Conservation (phyloP, 2,329 filamentous ascomycete species). For the Pyrenochaeta sp. region DNA sequence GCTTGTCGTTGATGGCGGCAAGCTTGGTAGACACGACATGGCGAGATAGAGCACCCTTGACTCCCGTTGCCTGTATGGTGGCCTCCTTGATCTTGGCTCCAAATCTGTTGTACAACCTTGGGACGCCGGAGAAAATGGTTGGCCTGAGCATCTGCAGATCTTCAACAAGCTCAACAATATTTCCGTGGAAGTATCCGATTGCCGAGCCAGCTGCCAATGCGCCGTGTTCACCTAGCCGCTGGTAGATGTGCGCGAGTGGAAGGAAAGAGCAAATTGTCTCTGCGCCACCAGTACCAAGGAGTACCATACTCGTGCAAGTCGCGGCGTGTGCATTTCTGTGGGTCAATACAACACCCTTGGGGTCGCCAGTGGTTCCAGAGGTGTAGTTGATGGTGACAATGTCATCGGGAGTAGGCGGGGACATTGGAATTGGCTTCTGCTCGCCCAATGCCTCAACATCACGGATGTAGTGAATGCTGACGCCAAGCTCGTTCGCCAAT, state of each 20-base stretch:
- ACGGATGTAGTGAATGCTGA: slow-evolving; percentile 78
- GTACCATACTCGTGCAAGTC: slow-evolving; percentile 66
- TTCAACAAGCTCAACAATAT: slow-evolving; percentile 84
- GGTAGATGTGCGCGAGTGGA: slow-evolving; percentile 92
- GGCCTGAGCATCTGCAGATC: slow-evolving; percentile 89
- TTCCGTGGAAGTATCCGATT: slow-evolving; percentile 94
- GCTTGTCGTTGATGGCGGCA: slow-evolving; percentile 74
- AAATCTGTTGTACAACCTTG: slow-evolving; percentile 90
- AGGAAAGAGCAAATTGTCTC: slow-evolving; percentile 85
- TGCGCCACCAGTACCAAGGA: slow-evolving; percentile 59
- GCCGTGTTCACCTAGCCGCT: slow-evolving; percentile 80
- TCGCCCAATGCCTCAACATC: slow-evolving; percentile 84
- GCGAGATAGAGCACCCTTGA: slow-evolving; percentile 82
- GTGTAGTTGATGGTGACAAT: slow-evolving; percentile 91
- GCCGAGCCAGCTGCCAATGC: slow-evolving; percentile 74
- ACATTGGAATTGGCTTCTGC: slow-evolving; percentile 72
- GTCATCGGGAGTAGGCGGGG: slow-evolving; percentile 76
- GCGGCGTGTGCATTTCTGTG: slow-evolving; percentile 83
- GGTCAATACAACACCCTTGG: slow-evolving; percentile 83
- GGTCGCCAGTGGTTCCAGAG: slow-evolving; percentile 81
- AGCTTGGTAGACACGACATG: slow-evolving; percentile 82
- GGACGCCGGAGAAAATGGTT: slow-evolving; percentile 85
- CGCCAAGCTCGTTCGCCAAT: slow-evolving; percentile 75
- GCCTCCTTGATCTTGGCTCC: slow-evolving; percentile 80
- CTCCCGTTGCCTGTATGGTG: slow-evolving; percentile 78